phyloP scores from a whole-genome alignment of 768 basidiomycete species.

The Kwoniella sp. region DNA sequence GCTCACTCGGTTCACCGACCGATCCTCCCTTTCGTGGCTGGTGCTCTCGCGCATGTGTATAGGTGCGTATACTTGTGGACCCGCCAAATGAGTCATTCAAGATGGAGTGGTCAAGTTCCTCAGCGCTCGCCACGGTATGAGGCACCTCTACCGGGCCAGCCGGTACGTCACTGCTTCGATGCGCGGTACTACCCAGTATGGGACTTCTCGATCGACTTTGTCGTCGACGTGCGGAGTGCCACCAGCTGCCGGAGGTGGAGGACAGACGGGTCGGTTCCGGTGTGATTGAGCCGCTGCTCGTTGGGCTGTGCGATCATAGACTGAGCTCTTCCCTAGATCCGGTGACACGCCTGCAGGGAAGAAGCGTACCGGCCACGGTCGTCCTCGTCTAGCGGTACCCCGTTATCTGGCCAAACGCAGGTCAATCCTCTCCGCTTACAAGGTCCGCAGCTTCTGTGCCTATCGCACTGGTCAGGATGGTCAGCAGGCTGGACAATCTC shows the following conservation, averaged over 20 bases:
- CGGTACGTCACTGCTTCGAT: no score
- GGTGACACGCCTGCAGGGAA: neutral
- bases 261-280: no score
- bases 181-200: no score
- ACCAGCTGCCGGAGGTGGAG: no score
- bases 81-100: slow-evolving; percentile 4
- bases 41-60: no score
- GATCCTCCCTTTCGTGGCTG: neutral
- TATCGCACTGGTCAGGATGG: slow-evolving; percentile 2
- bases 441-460: slow-evolving; percentile 9
- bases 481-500: neutral
- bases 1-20: neutral
- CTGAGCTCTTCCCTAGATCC: neutral
- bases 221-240: no score
- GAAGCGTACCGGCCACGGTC: neutral
- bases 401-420: slow-evolving; percentile 11
- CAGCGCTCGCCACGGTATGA: slow-evolving; percentile 10
- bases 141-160: slow-evolving; percentile 5
- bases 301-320: neutral
- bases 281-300: neutral
- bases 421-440: neutral
- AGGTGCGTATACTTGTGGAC: no score
- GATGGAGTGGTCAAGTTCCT: slow-evolving; percentile 14
- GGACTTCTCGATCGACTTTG: no score
- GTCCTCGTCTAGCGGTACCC: slow-evolving; percentile 2